Base-by-base conservation (phyloP, 176 grass and related monocot species). In the Cenchrus fungigraminus region DNA sequence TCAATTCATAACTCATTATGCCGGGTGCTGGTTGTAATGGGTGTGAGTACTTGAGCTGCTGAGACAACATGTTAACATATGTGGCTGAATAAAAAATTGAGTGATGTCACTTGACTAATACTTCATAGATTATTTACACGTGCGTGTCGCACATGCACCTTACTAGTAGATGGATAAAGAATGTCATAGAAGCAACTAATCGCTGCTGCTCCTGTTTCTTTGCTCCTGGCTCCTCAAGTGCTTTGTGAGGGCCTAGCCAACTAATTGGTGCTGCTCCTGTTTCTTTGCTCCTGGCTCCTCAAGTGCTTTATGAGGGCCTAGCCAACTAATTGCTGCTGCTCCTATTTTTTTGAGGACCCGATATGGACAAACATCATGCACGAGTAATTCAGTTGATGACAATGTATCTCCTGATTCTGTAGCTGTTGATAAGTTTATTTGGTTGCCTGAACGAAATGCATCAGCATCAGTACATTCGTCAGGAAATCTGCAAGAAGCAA, bases 131-230 rank as follows among this genome's bases (percentile, higher is more conserved):
- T 25, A 25, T 25, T 25, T 25, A 25, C 22, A 25, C 22, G 22
- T 25, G 22, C 22, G 22, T 25, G 22, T 25, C 22, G 22, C 22
- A 25, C 22, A 25, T 25, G 22, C 22, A 25, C 22, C 22, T 25
- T 25, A 25, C 22, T 25, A 25, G 22, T 80, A 86, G 87, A 67
- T 92, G 90, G 90, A 86, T 87, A 15, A 89, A 86, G 83, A 73
- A 80, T 84, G 90, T 83, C 74, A 65, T 76, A 83, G 78, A 89
- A 76, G 34, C 62, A 86, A 73, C 68, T 84, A 89, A 80, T 89
- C 80, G 37, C 37, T 40, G 37, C 37, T 40, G 37, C 37, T 40
- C 22, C 22, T 25, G 22, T 25, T 25, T 25, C 22, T 25, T 25
- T 25, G 22, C 22, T 25, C 74, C 83, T 53, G 71, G 79, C 80